Evolutionary conservation across 257 asterid genomes (phyloP), one percentile per base, ranked within the genome.

Genomic region (Anisodus tanguticus): DNA sequence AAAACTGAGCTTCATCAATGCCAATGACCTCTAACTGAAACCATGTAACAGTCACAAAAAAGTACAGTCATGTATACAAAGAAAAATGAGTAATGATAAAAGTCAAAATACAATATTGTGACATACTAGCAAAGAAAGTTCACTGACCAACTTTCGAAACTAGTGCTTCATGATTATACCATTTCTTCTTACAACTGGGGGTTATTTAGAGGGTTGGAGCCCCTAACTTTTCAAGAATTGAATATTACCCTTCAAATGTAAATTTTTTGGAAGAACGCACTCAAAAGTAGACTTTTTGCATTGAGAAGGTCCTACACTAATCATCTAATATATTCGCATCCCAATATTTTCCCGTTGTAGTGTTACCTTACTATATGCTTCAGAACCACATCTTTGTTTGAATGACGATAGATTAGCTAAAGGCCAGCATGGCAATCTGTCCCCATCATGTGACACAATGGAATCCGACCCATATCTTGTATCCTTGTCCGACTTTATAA

Each of bases 1-100:
- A 97, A 85, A 97, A 97, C 85, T 94, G 98, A 64, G 98, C 98
- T 89, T 95, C 98, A 55, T 97, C 99, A 70, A 97, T 94, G 72
- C 99, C 98, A 84, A 97, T 95, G 86, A 97, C 98, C 47, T 95
- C 95, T 60, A 91, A 85, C 93, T 91, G 91, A 70, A 84, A 83
- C 71, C 68, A 70, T 16, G 51, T 16, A 70, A 26, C 2, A 31
- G 87, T 83, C 70, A 62, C 17, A 45, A 60, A 54, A 63, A 77
- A 77, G 58, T 59, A 82, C 84, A 70, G 83, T 82, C 85, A 55
- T 51, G n/a, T 59, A 11, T 51, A 80, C 43, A 80, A 7, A 39
- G 22, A 11, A 78, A 51, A 43, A 9, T 22, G 9, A 15, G 11
- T 3, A 8, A 67, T 77, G 62, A 74, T 17, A 10, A 16, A 37